Conservation (phyloP, 306 rosid genomes). For the Rubus idaeus region DNA sequence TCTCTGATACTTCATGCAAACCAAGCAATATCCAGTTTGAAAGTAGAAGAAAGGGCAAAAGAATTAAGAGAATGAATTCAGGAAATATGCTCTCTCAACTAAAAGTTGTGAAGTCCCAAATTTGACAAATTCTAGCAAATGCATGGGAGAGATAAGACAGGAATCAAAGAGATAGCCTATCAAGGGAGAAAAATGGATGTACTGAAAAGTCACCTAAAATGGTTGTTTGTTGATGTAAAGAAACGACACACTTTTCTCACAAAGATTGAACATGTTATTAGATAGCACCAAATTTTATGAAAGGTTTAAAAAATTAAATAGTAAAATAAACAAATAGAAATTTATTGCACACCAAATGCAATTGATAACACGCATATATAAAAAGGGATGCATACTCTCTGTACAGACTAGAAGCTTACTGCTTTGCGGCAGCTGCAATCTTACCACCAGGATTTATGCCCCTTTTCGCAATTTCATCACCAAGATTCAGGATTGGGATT, state of each 20-base stretch:
- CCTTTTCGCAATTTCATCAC: slow-evolving; percentile 87
- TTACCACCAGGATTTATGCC: slow-evolving; percentile 80
- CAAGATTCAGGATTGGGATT: slow-evolving; percentile 84
- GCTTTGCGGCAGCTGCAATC: slow-evolving; percentile 77
- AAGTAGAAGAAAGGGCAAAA: not conserved
- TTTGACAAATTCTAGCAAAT: not conserved
- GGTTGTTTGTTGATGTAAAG: not conserved
- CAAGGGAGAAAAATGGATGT: not conserved
- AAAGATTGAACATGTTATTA: not conserved
- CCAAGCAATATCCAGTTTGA: not conserved
- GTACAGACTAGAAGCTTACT: slow-evolving; percentile 55
- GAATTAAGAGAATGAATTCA: not conserved
- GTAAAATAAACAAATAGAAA: not conserved
- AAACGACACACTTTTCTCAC: not conserved
- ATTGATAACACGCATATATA: slow-evolving; percentile 3
- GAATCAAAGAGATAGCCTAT: not conserved
- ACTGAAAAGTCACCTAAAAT: not conserved
- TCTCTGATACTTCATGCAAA: not conserved
- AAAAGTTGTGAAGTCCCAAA: not conserved
- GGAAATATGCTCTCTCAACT: not conserved
- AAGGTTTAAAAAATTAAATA: slow-evolving; percentile 8
- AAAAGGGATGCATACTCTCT: slow-evolving; percentile 10
- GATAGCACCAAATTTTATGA: slow-evolving; percentile 12
- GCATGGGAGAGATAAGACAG: not conserved
- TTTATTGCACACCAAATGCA: not conserved